Base-by-base conservation (phyloP, 1,284 basidiomycete genomes). In the Marasmius tenuissimus region DNA sequence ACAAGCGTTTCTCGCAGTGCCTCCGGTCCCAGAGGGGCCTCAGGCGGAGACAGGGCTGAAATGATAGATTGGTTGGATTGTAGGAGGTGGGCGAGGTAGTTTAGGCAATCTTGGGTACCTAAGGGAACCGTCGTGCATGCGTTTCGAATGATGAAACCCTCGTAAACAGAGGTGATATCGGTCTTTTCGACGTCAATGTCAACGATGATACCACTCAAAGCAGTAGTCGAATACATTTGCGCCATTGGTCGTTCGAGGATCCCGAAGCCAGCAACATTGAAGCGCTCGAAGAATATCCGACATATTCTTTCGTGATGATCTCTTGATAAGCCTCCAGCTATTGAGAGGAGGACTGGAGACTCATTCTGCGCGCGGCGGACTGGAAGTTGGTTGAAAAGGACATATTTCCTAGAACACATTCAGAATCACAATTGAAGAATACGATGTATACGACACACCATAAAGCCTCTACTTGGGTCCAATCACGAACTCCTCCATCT, bases 281-380 rank as follows among this genome's bases (percentile, higher is more conserved):
- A 93, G n/a, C 89, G 86, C 73, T 98, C 96, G 71, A 98, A 99
- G 73, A 97, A 95, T 61, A 96, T 82, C 71, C 93, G 94, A 66
- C 91, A 91, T 70, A 91, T 82, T 52, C 81, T 82, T 70, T 97
- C 93, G 71, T 90, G 85, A 5, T 86, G 83, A 58, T 84, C 81
- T 58, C 91, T 84, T n/a, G 92, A 83, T 20, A 95, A 82, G 20
- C 89, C 87, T 0, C 89, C 76, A 1, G 84, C 79, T 58, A 96
- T 79, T 47, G 89, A n/a, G n/a, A 97, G 82, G 54, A 96, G 81
- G 60, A 93, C 85, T 12, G 93, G 92, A 10, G 92, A 95, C 71
- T 95, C 92, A 74, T 97, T 97, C 68, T 92, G 91, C 5, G 87
- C 86, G 58, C 93, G 89, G 59, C 91, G 88, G 59, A 96, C 84